A percentile compares a stretch with the other conserved stretches of the same genome.
Evolutionary conservation across 2,329 filamentous ascomycete genomes (phyloP).

Genomic region (Cladosporium sp.): DNA sequence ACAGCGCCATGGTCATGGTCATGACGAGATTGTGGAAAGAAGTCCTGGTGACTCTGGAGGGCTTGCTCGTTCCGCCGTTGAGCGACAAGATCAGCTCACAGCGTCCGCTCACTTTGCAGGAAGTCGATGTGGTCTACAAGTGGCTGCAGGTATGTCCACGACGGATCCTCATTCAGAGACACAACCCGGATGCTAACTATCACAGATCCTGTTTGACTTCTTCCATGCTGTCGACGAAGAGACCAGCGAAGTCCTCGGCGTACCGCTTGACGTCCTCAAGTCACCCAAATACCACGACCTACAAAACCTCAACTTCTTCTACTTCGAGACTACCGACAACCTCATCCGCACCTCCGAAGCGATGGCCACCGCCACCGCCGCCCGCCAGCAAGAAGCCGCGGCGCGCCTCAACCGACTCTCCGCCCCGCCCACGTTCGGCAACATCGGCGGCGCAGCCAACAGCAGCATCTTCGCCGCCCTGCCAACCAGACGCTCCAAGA

Average conservation of each 20-base stretch:
- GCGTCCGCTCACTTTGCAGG: constrained; percentile 73
- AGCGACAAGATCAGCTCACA: constrained; percentile 91
- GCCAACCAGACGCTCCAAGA: constrained; percentile 42
- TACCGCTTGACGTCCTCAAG: constrained; percentile 85
- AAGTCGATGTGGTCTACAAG: constrained; percentile 89
- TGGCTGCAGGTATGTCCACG: constrained; percentile 61
- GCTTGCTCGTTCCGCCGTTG: constrained; percentile 81
- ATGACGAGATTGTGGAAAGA: constrained; percentile 99
- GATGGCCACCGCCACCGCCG: constrained; percentile 82
- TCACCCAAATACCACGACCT: constrained; percentile 98
- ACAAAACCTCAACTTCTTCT: constrained; percentile 95
- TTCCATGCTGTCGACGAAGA: constrained; percentile 90
- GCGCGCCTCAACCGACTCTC: constrained; percentile 57
- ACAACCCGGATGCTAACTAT: constrained; percentile 1
- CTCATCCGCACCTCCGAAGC: constrained; percentile 91
- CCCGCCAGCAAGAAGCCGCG: constrained; percentile 58
- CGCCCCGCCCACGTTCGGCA: constrained; percentile 48
- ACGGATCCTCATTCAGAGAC: not conserved
- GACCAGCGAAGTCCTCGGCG: constrained; percentile 74
- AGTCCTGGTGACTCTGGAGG: constrained; percentile 84
- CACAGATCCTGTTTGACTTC: constrained; percentile 72
- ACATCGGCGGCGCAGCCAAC: constrained; percentile 34
- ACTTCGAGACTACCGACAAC: constrained; percentile 86
- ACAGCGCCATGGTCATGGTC: constrained; percentile 94
- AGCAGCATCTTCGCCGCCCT: constrained; percentile 56